These are phyloP conservation scores for Metarhizium humberi DNA, from an alignment of 2,329 filamentous ascomycete genomes.

Conservation along the genomic window DNA sequence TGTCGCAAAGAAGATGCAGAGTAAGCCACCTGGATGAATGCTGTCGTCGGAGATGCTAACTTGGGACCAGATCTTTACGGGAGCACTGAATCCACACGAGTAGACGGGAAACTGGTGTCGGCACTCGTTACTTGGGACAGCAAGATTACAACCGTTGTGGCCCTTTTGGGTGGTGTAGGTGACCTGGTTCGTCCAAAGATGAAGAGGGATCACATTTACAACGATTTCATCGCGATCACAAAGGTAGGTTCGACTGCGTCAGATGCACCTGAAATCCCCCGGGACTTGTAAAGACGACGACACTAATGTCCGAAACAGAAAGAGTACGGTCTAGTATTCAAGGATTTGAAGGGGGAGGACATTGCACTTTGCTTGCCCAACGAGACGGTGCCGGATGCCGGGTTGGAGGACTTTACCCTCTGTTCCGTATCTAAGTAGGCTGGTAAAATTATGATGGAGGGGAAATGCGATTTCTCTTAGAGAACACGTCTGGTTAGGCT, in stretches of 20 bases:
- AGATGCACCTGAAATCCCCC: neutral
- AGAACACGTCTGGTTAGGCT: too few species aligned
- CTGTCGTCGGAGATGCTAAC: neutral
- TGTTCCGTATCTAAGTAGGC: slow-evolving; percentile 1
- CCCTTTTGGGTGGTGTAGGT: slow-evolving; percentile 27
- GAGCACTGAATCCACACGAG: slow-evolving; percentile 26
- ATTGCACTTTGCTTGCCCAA: slow-evolving; percentile 19
- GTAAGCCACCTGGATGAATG: slow-evolving; percentile 12
- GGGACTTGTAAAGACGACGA: neutral
- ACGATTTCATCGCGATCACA: slow-evolving; percentile 24
- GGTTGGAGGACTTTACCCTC: slow-evolving; percentile 17
- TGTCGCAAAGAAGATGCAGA: slow-evolving; percentile 33
- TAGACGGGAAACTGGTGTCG: slow-evolving; percentile 28
- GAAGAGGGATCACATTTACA: slow-evolving; percentile 26
- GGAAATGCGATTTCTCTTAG: too few species aligned
- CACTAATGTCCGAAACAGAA: slow-evolving; percentile 9
- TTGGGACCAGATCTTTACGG: slow-evolving; percentile 24
- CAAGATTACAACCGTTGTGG: slow-evolving; percentile 30
- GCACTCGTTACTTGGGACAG: slow-evolving; percentile 34
- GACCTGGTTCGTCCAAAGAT: slow-evolving; percentile 28
- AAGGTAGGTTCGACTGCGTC: slow-evolving; percentile 10
- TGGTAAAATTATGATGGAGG: neutral
- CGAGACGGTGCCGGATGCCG: slow-evolving; percentile 13
- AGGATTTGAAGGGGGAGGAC: slow-evolving; percentile 18
- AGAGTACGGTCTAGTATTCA: slow-evolving; percentile 21